phyloP scores from a whole-genome alignment of 495 filamentous ascomycete genomes.

The Chaetomium tenue region DNA sequence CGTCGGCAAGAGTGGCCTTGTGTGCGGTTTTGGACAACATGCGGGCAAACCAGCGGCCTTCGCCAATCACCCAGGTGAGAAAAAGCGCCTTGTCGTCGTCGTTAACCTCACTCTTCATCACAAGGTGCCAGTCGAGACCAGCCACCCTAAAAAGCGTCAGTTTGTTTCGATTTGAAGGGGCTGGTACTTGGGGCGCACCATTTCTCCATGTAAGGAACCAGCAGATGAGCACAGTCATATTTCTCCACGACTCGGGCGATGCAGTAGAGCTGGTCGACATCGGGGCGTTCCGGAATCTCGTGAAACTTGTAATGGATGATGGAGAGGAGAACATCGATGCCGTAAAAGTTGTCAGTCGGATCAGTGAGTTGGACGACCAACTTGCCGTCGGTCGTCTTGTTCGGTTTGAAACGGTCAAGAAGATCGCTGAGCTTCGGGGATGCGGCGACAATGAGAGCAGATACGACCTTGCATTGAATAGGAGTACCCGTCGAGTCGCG shows the following conservation, averaged over 20 bases:
- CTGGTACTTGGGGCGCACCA: constrained; percentile 10
- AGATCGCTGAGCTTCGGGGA: constrained; percentile 22
- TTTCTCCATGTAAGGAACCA: constrained; percentile 24
- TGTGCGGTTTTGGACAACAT: constrained; percentile 22
- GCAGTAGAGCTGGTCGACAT: constrained; percentile 21
- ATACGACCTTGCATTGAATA: constrained; percentile 17
- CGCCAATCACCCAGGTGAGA: constrained; percentile 29
- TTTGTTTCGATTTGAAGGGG: too few species aligned
- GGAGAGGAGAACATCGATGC: constrained; percentile 29
- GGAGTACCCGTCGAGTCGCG: not conserved
- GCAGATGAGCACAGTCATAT: constrained; percentile 23
- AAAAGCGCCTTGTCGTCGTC: constrained; percentile 28
- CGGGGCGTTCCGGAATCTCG: constrained; percentile 20
- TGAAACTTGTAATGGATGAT: constrained; percentile 32
- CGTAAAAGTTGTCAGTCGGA: constrained; percentile 7
- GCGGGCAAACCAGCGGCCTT: constrained; percentile 20
- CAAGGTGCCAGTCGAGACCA: constrained; percentile 19
- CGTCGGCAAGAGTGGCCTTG: constrained; percentile 19
- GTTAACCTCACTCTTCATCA: constrained; percentile 5
- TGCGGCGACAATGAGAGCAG: constrained; percentile 20
- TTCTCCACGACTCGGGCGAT: constrained; percentile 26
- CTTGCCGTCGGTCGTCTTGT: constrained; percentile 1
- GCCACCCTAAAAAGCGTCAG: constrained; percentile 8
- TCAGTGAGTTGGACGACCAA: constrained; percentile 17
- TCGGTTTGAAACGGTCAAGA: constrained; percentile 12